These are phyloP conservation scores for Hygrocybe punicea DNA, from an alignment of 768 basidiomycete species.

Conservation along the genomic window DNA sequence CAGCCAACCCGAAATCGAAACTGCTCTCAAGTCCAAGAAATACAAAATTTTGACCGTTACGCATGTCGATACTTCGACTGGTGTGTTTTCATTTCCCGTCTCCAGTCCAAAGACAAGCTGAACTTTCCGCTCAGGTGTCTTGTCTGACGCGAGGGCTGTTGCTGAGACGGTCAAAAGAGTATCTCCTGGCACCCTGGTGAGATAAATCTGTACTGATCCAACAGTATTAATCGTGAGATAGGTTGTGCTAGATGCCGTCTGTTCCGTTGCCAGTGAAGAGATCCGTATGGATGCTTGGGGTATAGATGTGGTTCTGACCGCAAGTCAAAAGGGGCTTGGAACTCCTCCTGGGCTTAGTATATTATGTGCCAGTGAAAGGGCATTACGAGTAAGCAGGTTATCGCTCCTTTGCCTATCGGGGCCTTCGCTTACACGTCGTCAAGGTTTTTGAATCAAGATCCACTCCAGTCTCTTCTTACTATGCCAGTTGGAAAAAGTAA, in stretches of 20 bases:
- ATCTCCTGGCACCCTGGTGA: conserved; percentile 82
- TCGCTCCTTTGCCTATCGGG: neutral
- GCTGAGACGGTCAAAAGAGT: conserved; percentile 66
- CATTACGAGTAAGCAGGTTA: conserved; percentile 52
- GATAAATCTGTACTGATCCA: conserved; percentile 8
- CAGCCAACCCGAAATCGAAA: conserved; percentile 53
- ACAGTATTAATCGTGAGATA: conserved; percentile 22
- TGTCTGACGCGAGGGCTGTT: conserved; percentile 78
- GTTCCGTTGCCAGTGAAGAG: conserved; percentile 93
- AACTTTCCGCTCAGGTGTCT: conserved; percentile 55
- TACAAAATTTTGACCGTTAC: conserved; percentile 92
- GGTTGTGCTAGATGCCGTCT: conserved; percentile 90
- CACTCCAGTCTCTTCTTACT: conserved; percentile 71
- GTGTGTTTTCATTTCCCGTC: conserved; percentile 30
- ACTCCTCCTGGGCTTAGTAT: conserved; percentile 92
- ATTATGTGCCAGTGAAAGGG: conserved; percentile 73
- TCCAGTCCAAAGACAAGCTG: neutral
- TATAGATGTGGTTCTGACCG: conserved; percentile 82
- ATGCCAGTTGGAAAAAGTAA: conserved; percentile 85
- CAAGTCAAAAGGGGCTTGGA: conserved; percentile 90
- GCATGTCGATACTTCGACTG: conserved; percentile 91
- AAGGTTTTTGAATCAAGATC: conserved; percentile 62
- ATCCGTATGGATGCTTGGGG: conserved; percentile 93
- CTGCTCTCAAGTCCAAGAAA: conserved; percentile 69
- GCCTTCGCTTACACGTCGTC: neutral